Evolutionary conservation across 2,329 filamentous ascomycete genomes (phyloP).

Genomic region (Drechslerella dactyloides): DNA sequence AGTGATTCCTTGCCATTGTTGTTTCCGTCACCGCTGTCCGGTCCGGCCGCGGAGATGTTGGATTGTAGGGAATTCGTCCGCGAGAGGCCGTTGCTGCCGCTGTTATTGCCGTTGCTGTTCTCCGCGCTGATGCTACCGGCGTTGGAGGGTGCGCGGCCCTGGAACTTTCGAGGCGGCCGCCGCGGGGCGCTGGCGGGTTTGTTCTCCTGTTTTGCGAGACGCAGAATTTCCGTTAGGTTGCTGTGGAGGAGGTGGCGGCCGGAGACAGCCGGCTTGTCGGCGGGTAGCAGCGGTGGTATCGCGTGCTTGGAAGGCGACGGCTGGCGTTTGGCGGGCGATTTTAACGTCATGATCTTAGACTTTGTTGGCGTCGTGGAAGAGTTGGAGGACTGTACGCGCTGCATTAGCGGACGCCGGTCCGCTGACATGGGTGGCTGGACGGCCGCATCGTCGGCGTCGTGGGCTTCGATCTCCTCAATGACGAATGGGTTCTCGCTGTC

Average conservation of each 20-base stretch:
- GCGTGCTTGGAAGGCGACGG: conserved; percentile 23
- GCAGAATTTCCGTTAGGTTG: conserved; percentile 44
- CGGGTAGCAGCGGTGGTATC: conserved; percentile 6
- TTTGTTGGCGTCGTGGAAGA: conserved; percentile 35
- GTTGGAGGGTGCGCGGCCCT: conserved; percentile 35
- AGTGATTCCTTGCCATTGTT: conserved; percentile 22
- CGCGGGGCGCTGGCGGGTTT: conserved; percentile 12
- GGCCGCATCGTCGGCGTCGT: conserved; percentile 30
- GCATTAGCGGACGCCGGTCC: neutral
- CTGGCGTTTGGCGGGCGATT: conserved; percentile 28
- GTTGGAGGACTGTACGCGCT: conserved; percentile 14
- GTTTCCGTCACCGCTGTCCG: too few species aligned
- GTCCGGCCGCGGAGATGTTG: conserved; percentile 16
- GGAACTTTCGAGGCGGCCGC: conserved; percentile 37
- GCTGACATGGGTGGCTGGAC: conserved; percentile 26
- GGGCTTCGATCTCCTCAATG: conserved; percentile 42
- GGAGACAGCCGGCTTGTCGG: conserved; percentile 11
- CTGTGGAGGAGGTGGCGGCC: conserved; percentile 28
- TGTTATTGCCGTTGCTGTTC: conserved; percentile 2
- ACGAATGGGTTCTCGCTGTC: conserved; percentile 41
- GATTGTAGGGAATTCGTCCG: conserved; percentile 43
- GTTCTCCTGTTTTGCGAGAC: conserved; percentile 40
- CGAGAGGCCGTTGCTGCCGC: conserved; percentile 15
- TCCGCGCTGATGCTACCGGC: conserved; percentile 9
- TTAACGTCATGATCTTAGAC: conserved; percentile 40